Evolutionary conservation across 495 filamentous ascomycete species (phyloP), one percentile per base, ranked within the genome.

Genomic region (Chaetomium cochliodes): DNA sequence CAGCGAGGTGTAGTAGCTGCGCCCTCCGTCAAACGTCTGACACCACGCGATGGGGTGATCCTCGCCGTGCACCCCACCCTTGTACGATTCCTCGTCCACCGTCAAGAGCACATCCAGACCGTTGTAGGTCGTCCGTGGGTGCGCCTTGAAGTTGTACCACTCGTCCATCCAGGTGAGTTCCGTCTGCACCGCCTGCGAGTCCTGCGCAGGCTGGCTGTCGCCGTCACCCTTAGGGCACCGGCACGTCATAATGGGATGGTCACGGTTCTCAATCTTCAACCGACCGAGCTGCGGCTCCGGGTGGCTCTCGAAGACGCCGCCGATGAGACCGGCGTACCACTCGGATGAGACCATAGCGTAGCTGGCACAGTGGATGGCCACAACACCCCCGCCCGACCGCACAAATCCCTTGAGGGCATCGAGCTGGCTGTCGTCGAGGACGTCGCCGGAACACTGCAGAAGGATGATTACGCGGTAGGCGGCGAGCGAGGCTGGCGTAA

Each of bases 111-210:
- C 70, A 20, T 67, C 65, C 4, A 76, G 64, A 4, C 61, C 65
- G 2, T 54, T 54, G 2, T 51, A 23, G 0, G 18, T 26, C 12
- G 25, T 47, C 15, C 67, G 66, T 8, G 74, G 73, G 37, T 77
- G 72, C 53, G 51, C 41, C 62, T 69, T 67, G 65, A 78, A 78
- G 64, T 76, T 76, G 58, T 80, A 80, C 74, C 74, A 78, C 62
- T 80, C 75, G 44, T 78, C 75, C 62, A 73, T 67, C 74, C 75
- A 79, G n/a, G 58, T 44, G 66, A 66, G 67, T 23, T 60, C 60
- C 69, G 42, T 47, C 18, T 16, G 52, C 18, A 23, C 58, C 1
- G 49, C 30, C 23, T 33, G 16, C 26, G 5, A 20, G 8, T 23
- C 9, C 18, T 60, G 12, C 18, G 11, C 9, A 41, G 6, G 2